Percentiles rank a stretch among this genome's conserved stretches.
Evolutionary conservation across 768 basidiomycete species (phyloP).

Genomic region (Gymnopilus junonius): DNA sequence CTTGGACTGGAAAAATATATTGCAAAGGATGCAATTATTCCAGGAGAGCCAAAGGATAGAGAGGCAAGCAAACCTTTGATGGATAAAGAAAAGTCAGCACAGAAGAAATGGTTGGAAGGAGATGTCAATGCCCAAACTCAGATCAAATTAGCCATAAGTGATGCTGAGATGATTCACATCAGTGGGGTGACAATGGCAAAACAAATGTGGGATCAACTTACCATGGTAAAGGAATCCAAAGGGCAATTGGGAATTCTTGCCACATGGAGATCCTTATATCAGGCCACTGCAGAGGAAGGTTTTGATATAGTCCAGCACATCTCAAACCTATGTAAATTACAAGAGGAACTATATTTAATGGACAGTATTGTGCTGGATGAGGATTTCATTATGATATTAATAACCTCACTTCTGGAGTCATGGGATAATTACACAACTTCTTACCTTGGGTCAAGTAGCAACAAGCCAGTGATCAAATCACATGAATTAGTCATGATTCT

Average conservation of each 20-base stretch:
- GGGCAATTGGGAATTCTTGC: constrained; percentile 26
- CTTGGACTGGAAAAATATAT: constrained; percentile 29
- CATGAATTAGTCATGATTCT: constrained; percentile 27
- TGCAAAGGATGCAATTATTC: constrained; percentile 18
- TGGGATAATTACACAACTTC: constrained; percentile 30
- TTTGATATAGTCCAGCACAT: constrained; percentile 30
- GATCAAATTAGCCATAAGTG: constrained; percentile 26
- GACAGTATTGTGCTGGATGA: constrained; percentile 27
- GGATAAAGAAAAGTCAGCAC: constrained; percentile 10
- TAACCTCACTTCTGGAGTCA: constrained; percentile 31
- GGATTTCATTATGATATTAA: constrained; percentile 32
- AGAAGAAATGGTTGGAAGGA: constrained; percentile 17
- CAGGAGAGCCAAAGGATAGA: constrained; percentile 14
- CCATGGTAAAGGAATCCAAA: constrained; percentile 29
- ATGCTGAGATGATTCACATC: constrained; percentile 14
- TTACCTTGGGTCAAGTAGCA: constrained; percentile 22
- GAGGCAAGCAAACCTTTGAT: neutral
- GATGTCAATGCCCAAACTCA: constrained; percentile 24
- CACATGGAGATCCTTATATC: neutral
- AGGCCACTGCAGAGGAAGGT: constrained; percentile 16
- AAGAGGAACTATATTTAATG: constrained; percentile 28
- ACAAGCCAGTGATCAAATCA: constrained; percentile 15
- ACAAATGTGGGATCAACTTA: constrained; percentile 30
- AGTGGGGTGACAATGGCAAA: constrained; percentile 16
- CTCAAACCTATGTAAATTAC: constrained; percentile 24